phyloP scores from a whole-genome alignment of 768 basidiomycete genomes.

The Leucogyrophana mollusca region DNA sequence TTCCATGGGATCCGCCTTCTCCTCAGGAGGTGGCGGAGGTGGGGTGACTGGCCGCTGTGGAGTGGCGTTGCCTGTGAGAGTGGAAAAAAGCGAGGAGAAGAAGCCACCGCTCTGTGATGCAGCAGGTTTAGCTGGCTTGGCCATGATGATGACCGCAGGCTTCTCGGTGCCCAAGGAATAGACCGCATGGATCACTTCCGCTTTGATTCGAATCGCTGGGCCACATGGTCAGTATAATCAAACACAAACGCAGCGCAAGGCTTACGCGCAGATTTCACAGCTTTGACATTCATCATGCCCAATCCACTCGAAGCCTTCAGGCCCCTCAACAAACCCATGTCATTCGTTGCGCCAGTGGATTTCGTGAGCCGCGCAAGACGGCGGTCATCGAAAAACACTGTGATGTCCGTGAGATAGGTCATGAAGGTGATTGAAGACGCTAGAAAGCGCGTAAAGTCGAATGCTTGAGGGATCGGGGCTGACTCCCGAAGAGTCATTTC shows the following conservation, averaged over 20 bases:
- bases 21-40: slow-evolving; percentile 8
- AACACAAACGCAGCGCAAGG: slow-evolving; percentile 2
- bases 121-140: slow-evolving; percentile 26
- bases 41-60: slow-evolving; percentile 9
- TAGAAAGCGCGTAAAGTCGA: slow-evolving; percentile 89
- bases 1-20: slow-evolving; percentile 21
- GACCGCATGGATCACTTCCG: slow-evolving; percentile 79
- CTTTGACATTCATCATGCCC: slow-evolving; percentile 67
- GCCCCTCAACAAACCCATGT: slow-evolving; percentile 51
- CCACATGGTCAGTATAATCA: slow-evolving; percentile 1
- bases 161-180: slow-evolving; percentile 67
- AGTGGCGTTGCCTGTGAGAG: slow-evolving; percentile 17
- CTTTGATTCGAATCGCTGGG: slow-evolving; percentile 72
- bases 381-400: slow-evolving; percentile 80
- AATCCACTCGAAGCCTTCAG: slow-evolving; percentile 55
- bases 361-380: slow-evolving; percentile 69
- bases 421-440: slow-evolving; percentile 94
- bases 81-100: slow-evolving; percentile 39
- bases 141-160: slow-evolving; percentile 37
- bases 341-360: slow-evolving; percentile 48
- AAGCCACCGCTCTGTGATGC: slow-evolving; percentile 37
- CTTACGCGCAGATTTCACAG: slow-evolving; percentile 65
- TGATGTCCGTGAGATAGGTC: slow-evolving; percentile 70
- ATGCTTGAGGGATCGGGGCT: slow-evolving; percentile 72
- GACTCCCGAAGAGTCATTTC: slow-evolving; percentile 86